Conservation (phyloP, 768 basidiomycete species). For the Phylloporus arenicola region DNA sequence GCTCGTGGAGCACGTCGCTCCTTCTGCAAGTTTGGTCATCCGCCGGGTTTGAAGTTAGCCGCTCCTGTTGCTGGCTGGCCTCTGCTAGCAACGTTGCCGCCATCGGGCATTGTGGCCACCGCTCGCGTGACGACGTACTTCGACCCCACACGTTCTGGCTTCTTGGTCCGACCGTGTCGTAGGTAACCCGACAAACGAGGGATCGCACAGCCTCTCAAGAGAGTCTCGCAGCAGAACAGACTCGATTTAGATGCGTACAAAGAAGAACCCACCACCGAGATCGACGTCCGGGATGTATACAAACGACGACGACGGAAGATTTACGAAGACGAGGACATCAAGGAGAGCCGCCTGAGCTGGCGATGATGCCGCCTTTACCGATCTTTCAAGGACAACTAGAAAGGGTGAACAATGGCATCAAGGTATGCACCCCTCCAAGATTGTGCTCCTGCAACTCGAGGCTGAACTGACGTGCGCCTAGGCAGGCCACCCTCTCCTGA, state of each 20-base stretch:
- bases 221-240: background rate
- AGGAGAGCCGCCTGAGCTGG: background rate
- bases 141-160: no score
- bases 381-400: background rate
- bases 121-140: no score
- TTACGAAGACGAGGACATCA: no score
- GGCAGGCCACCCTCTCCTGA: background rate
- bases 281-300: background rate
- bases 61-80: no score
- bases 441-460: background rate
- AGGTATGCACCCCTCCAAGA: background rate
- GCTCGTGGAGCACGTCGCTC: no score
- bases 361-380: background rate
- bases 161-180: no score
- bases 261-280: no score
- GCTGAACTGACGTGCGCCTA: background rate
- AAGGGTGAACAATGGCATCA: background rate
- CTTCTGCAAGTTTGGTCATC: no score
- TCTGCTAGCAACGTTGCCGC: no score
- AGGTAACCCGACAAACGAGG: no score
- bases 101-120: no score
- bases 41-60: no score
- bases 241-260: background rate
- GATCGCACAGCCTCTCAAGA: background rate
- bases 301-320: background rate